Evolutionary conservation across 805 yeast species (phyloP), one percentile per base, ranked within the genome.

Genomic region (Metschnikowia anglica): DNA sequence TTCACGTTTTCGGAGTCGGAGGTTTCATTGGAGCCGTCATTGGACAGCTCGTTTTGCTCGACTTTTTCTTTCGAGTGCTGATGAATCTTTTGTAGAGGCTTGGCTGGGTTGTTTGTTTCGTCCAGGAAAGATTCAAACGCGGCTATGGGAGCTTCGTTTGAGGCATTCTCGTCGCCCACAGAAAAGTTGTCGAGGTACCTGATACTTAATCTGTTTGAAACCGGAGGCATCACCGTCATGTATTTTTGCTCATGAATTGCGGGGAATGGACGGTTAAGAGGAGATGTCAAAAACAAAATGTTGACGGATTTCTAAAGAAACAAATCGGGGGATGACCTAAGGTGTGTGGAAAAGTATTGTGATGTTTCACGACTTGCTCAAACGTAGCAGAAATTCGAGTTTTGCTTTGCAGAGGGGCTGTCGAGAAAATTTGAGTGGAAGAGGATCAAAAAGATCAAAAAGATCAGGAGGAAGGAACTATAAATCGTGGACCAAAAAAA

Each of bases 1-100:
- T 25, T 20, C 15, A 30, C 36, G 34, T 44, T 46, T 12, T 50
- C 56, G 24, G 49, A 39, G 29, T 52, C 54, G n/a, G 54, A 50
- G 1, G 54, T 48, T n/a, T 52, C 56, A 38, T 52, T 50, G 16
- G 53, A 49, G 2, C 53, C 56, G 28, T 50, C 56, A 41, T 51
- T 51, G 17, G 51, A 46, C 54, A 46, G 49, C 30, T 50, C 54
- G 29, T 47, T 49, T 31, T 46, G 46, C 17, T 47, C 46, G 21
- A 42, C 40, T 25, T 44, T 46, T 13, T 42, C 44, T 17, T 43
- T 41, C 5, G 36, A 41, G 26, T 35, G 48, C 26, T 32, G 43
- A 32, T 38, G 51, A 2, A 28, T 29, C 18, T 41, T 41, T 19
- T 23, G 40, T 10, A 9, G 26, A 10, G 28, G 5, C 8, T 6